Conservation (phyloP, 371 early-diverging fungal genomes). For the Synchytrium microbalum region DNA sequence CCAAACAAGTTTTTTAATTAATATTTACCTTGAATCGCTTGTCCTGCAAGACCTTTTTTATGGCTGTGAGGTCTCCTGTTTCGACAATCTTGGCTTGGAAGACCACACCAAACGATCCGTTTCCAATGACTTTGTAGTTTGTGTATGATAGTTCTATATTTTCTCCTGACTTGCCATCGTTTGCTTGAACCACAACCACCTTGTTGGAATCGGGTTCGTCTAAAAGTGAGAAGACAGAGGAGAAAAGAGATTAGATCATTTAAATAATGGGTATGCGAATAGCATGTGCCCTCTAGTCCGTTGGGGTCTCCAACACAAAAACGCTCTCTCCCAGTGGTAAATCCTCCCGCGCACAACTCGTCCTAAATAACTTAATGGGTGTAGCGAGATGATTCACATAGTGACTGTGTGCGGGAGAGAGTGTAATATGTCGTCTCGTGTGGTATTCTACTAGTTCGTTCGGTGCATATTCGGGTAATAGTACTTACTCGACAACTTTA, state of each 20-base stretch:
- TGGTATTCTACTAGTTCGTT: too few relatives aligned
- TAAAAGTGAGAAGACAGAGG: conserved; percentile 6
- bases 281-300: neutral
- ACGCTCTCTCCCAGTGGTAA: conserved; percentile 2
- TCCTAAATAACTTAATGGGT: neutral
- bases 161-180: conserved; percentile 76
- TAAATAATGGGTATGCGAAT: neutral
- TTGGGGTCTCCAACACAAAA: too few relatives aligned
- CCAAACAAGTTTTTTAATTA: too few relatives aligned
- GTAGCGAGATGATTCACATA: neutral
- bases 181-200: conserved; percentile 58
- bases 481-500: conserved; percentile 29
- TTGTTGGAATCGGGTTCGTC: conserved; percentile 40
- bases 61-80: conserved; percentile 73
- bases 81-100: conserved; percentile 85
- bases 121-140: conserved; percentile 83
- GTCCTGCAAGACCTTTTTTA: conserved; percentile 95
- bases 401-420: neutral
- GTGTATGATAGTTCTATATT: conserved; percentile 75
- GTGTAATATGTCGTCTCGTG: neutral
- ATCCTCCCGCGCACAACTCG: neutral
- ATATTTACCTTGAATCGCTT: conserved; percentile 81
- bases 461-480: neutral
- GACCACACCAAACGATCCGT: conserved; percentile 95
- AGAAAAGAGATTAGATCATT: neutral